Evolutionary conservation across 495 filamentous ascomycete species (phyloP).

Genomic region (Penicillium taxi): DNA sequence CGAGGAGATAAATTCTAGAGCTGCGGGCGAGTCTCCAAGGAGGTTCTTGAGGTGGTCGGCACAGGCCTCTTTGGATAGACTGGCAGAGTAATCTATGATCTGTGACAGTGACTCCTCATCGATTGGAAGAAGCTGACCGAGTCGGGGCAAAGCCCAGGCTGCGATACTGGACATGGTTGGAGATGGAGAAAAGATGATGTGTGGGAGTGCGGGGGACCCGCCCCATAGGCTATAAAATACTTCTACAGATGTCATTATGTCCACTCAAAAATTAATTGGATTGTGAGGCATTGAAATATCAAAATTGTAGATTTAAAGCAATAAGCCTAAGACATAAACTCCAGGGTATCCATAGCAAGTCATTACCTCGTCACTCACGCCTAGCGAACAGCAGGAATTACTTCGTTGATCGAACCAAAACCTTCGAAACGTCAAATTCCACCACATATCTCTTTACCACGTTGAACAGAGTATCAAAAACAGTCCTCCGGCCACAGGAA

Average conservation of each 20-base stretch:
- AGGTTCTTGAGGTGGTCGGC: slow-evolving; percentile 80
- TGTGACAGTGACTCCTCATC: slow-evolving; percentile 77
- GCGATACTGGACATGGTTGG: slow-evolving; percentile 24
- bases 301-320: no score
- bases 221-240: no score
- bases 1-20: slow-evolving; percentile 82
- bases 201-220: neutral
- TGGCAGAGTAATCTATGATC: slow-evolving; percentile 69
- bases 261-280: no score
- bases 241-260: no score
- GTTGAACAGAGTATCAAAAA: slow-evolving; percentile 36
- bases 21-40: slow-evolving; percentile 76
- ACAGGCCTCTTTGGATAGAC: slow-evolving; percentile 62
- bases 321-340: no score
- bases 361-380: no score
- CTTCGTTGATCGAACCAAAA: no score
- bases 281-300: no score
- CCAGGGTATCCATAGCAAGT: no score
- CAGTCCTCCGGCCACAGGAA: slow-evolving; percentile 44
- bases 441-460: no score
- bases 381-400: no score
- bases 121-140: slow-evolving; percentile 70
- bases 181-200: neutral
- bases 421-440: no score
- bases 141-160: slow-evolving; percentile 55